Evolutionary conservation across 1,139 yeast genomes (phyloP).

Genomic region (Blastobotrys niveus): DNA sequence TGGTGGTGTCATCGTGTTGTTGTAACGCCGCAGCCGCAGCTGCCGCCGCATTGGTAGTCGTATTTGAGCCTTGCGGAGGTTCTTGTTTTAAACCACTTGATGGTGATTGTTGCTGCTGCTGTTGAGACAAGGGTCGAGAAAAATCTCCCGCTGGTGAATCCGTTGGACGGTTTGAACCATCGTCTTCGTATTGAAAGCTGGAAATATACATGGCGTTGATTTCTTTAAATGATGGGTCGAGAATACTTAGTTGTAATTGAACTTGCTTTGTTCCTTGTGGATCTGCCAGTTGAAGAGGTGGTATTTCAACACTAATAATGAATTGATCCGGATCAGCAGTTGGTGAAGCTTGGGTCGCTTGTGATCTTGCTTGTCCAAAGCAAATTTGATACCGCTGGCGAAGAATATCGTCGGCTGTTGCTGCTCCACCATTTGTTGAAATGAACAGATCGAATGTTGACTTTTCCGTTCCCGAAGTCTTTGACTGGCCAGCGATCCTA

Average conservation of each 20-base stretch:
- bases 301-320: constrained; percentile 18
- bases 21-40: constrained; percentile 2
- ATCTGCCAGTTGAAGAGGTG: constrained; percentile 18
- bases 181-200: constrained; percentile 7
- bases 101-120: constrained; percentile 3
- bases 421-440: constrained; percentile 3
- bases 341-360: constrained; percentile 4
- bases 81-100: not conserved
- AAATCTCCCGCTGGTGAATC: not conserved
- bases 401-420: not conserved
- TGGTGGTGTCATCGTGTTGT: not conserved
- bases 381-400: constrained; percentile 9
- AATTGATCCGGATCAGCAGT: constrained; percentile 15
- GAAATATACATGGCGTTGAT: constrained; percentile 7
- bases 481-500: constrained; percentile 6
- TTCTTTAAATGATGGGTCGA: not conserved
- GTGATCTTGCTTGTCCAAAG: constrained; percentile 10
- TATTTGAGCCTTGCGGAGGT: not conserved
- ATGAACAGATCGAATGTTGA: constrained; percentile 4
- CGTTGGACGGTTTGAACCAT: not conserved
- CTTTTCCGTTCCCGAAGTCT: constrained; percentile 9
- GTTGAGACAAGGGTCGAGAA: constrained; percentile 1
- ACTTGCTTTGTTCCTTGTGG: constrained; percentile 3
- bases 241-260: constrained; percentile 2
- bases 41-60: constrained; percentile 3